These are phyloP conservation scores for Poronia punctata DNA, from an alignment of 495 filamentous ascomycete genomes.

Conservation along the genomic window DNA sequence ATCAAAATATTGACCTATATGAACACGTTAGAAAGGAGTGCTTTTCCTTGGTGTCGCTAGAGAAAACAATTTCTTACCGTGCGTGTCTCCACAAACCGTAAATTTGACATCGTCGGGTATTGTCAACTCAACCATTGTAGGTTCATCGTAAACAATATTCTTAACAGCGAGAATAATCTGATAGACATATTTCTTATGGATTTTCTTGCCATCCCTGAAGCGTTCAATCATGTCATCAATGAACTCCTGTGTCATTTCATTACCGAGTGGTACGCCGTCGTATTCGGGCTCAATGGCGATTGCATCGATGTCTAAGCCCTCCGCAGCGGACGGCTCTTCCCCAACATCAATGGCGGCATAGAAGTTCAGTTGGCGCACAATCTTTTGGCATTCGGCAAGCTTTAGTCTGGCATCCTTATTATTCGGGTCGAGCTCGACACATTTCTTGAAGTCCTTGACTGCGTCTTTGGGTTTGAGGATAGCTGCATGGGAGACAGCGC, in stretches of 20 bases:
- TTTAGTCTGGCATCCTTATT: conserved; percentile 90
- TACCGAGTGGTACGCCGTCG: conserved; percentile 71
- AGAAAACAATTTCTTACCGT: conserved; percentile 51
- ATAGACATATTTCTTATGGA: conserved; percentile 95
- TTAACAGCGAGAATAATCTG: conserved; percentile 88
- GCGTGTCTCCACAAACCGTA: conserved; percentile 96
- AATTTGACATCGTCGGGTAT: conserved; percentile 68
- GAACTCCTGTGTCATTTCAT: conserved; percentile 92
- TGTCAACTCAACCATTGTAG: conserved; percentile 94
- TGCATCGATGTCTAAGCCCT: conserved; percentile 77
- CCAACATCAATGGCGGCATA: conserved; percentile 89
- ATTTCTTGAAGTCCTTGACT: conserved; percentile 84
- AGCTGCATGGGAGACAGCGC: conserved; percentile 83
- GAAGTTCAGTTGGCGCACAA: conserved; percentile 83
- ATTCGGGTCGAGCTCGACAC: conserved; percentile 74
- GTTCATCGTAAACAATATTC: conserved; percentile 82
- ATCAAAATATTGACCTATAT: conserved; percentile 90
- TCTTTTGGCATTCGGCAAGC: conserved; percentile 85
- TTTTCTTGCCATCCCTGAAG: conserved; percentile 92
- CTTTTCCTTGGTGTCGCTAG: not conserved
- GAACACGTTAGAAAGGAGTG: conserved; percentile 20
- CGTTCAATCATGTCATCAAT: conserved; percentile 92
- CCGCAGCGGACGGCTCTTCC: conserved; percentile 84
- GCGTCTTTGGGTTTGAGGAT: conserved; percentile 83
- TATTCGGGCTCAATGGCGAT: conserved; percentile 78